Evolutionary conservation across 1,284 basidiomycete species (phyloP).

Genomic region (Agroathelia rolfsii): DNA sequence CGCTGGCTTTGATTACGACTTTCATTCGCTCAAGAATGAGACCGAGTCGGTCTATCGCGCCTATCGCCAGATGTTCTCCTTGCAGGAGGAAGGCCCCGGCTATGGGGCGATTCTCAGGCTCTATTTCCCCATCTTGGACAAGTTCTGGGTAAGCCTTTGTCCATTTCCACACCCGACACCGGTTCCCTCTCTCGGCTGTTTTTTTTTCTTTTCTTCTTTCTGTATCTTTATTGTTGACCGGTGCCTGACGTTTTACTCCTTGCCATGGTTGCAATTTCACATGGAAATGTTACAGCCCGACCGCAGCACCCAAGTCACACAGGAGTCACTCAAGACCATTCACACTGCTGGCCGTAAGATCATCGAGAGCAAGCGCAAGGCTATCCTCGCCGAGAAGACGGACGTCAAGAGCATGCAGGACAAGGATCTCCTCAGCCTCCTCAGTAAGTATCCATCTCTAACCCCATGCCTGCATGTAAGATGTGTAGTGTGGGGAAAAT

Average conservation of each 20-base stretch:
- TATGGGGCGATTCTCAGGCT: slow-evolving; percentile 37
- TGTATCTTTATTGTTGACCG: too few relatives aligned
- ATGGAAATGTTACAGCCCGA: slow-evolving; percentile 60
- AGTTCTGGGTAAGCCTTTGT: slow-evolving; percentile 42
- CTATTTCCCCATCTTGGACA: slow-evolving; percentile 50
- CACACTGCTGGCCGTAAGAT: slow-evolving; percentile 56
- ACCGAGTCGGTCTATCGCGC: slow-evolving; percentile 65
- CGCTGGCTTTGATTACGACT: slow-evolving; percentile 71
- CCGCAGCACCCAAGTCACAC: slow-evolving; percentile 34
- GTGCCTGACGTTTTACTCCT: slow-evolving; percentile 5
- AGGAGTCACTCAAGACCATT: slow-evolving; percentile 52
- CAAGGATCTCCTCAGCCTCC: slow-evolving; percentile 55
- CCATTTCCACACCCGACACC: slow-evolving; percentile 2
- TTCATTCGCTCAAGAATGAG: slow-evolving; percentile 68
- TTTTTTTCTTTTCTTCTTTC: slow-evolving; percentile 5
- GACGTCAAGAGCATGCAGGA: slow-evolving; percentile 54
- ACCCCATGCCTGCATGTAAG: too few relatives aligned
- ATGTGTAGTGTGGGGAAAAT: too few relatives aligned
- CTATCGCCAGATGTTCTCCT: slow-evolving; percentile 74
- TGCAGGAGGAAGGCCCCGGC: slow-evolving; percentile 38
- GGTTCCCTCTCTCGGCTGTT: slow-evolving; percentile 1
- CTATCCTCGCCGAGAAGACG: slow-evolving; percentile 43
- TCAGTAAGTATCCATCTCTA: slow-evolving; percentile 35
- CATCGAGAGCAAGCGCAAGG: slow-evolving; percentile 34
- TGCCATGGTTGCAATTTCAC: slow-evolving; percentile 2